These are phyloP conservation scores for Dinochytrium kinnereticum DNA, from an alignment of 371 early-diverging fungal genomes.

Conservation along the genomic window DNA sequence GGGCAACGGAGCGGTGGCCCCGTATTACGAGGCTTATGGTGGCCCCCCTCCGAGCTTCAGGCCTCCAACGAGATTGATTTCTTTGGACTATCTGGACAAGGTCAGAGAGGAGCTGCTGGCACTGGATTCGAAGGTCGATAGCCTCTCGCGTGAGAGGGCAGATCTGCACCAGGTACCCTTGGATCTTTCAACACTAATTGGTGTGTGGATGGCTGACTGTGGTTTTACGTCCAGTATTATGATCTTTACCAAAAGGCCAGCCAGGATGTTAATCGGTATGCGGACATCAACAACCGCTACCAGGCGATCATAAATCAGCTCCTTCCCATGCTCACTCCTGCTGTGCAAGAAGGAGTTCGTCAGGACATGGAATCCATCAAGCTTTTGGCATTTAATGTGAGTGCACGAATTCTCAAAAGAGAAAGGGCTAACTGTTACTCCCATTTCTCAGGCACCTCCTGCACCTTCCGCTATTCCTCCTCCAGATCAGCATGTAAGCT, in stretches of 20 bases:
- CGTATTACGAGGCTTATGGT: neutral
- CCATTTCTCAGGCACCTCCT: too few relatives aligned
- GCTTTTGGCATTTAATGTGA: slow-evolving; percentile 4
- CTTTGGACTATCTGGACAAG: slow-evolving; percentile 15
- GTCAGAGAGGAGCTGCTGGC: slow-evolving; percentile 16
- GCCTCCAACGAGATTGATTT: neutral
- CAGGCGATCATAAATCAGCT: slow-evolving; percentile 32
- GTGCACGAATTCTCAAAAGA: too few relatives aligned
- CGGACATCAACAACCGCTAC: slow-evolving; percentile 28
- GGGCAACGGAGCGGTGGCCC: neutral
- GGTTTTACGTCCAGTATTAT: slow-evolving; percentile 13
- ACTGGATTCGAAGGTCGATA: neutral
- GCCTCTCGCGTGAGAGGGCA: neutral
- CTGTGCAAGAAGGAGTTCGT: slow-evolving; percentile 27
- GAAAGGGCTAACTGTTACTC: too few relatives aligned
- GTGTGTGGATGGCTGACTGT: neutral
- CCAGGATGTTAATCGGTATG: slow-evolving; percentile 7
- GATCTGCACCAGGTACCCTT: neutral
- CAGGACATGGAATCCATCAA: slow-evolving; percentile 33
- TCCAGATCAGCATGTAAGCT: too few relatives aligned
- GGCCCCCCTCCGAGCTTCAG: neutral
- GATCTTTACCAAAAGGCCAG: slow-evolving; percentile 13
- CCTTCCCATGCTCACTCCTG: slow-evolving; percentile 25
- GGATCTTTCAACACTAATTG: neutral
- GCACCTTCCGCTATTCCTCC: too few relatives aligned